Evolutionary conservation across 2,329 filamentous ascomycete species (phyloP), one percentile per base, ranked within the genome.

Genomic region (Colletotrichum liaoningense): DNA sequence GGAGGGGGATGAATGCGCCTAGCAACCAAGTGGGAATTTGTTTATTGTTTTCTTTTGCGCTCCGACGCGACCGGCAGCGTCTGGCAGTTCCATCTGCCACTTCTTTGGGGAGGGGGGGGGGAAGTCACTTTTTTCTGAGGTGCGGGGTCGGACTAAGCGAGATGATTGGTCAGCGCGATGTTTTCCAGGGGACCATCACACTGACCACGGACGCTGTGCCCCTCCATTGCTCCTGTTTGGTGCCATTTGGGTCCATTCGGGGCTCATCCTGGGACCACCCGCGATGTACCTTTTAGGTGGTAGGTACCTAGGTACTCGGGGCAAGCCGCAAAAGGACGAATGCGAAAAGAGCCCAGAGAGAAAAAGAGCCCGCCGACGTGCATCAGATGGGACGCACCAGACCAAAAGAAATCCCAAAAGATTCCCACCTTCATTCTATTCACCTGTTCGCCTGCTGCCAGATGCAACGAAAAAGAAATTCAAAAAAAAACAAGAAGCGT

Each of bases 41-140:
- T 71, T 73, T 73, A 69, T 78, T 83, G 81, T 81, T 81, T 84
- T 82, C 65, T 77, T 76, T 76, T 33, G 54, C 28, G 5, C 3
- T 35, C 30, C 14, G 75, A 75, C 67, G 68, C 74, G 74, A 64
- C 60, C 49, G 19, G 68, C 38, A 42, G 38, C 19, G 38, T 42
- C 38, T 59, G 54, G 30, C n/a, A 56, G 30, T 55, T 52, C 35
- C 28, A 14, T 30, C 42, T 67, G 38, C 19, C 46, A 28, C 54
- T 26, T 52, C 65, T 42, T 16, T 26, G 5, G 26, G 26, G 38
- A 6, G 12, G 26, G 38, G 16, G 12, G 35, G 14, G 14, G 14
- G 6, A 69, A 64, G 24, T 64, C 55, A 33, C 24, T 49, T 22
- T 49, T 49, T 22, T n/a, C 7, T 33, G 42, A 16, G 54, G 66